Conservation (phyloP, 179 eudicot genomes). For the Spergularia azorica region DNA sequence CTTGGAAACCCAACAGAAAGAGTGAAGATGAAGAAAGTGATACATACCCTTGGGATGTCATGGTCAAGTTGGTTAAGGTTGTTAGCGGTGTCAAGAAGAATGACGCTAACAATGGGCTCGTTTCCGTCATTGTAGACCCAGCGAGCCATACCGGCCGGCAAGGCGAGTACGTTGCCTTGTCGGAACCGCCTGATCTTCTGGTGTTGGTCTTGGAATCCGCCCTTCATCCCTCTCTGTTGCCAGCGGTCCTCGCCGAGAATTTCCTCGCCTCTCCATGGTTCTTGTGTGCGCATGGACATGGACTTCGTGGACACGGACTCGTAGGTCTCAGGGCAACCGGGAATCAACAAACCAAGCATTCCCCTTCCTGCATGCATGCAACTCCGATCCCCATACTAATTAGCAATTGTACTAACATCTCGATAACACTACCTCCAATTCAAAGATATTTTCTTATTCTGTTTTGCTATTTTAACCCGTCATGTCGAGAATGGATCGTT, state of each 20-base stretch:
- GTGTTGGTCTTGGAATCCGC: slow-evolving; percentile 54
- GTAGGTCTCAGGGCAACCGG: slow-evolving; percentile 82
- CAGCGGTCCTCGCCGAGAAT: neutral
- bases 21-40: neutral
- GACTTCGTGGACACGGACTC: slow-evolving; percentile 40
- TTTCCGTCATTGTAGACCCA: slow-evolving; percentile 75
- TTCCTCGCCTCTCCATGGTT: slow-evolving; percentile 6
- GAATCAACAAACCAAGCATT: slow-evolving; percentile 48
- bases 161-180: slow-evolving; percentile 58
- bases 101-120: slow-evolving; percentile 41
- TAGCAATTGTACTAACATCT: neutral
- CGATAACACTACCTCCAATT: too few relatives aligned
- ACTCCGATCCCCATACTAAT: neutral
- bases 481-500: too few relatives aligned
- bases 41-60: slow-evolving; percentile 48
- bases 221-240: slow-evolving; percentile 20
- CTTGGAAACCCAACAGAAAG: too few relatives aligned
- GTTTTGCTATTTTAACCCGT: too few relatives aligned
- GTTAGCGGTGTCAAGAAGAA: slow-evolving; percentile 47
- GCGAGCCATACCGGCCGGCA: slow-evolving; percentile 65
- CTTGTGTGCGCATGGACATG: slow-evolving; percentile 2
- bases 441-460: too few relatives aligned
- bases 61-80: slow-evolving; percentile 69
- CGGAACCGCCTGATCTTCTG: slow-evolving; percentile 59
- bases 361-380: slow-evolving; percentile 53